Percentiles rank a stretch among this genome's conserved stretches.
Evolutionary conservation across 495 filamentous ascomycete genomes (phyloP).

Genomic region (Neurospora terricola): DNA sequence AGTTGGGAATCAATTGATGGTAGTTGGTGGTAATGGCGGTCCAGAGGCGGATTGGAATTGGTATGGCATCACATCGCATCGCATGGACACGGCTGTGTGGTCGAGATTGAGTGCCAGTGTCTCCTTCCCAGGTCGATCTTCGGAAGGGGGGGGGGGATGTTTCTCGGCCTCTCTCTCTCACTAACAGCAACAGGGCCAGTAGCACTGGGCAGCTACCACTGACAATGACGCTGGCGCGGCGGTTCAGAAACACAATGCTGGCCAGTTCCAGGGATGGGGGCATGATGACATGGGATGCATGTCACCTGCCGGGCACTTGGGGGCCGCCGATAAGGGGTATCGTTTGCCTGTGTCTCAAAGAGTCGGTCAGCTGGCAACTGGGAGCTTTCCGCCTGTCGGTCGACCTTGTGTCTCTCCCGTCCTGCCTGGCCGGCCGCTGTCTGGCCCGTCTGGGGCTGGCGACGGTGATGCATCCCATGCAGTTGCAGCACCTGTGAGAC

Average conservation of each 20-base stretch:
- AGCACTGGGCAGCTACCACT: not conserved
- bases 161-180: not conserved
- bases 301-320: not conserved
- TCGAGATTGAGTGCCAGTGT: not conserved
- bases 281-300: not conserved
- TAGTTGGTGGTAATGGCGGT: conserved; percentile 8
- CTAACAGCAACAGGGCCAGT: not conserved
- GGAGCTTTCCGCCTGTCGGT: not conserved
- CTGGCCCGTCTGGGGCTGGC: not conserved
- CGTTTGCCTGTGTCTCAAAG: not conserved
- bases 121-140: not conserved
- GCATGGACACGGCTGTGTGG: conserved; percentile 6
- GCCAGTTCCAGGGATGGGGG: not conserved
- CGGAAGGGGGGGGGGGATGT: not conserved
- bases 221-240: conserved; percentile 6
- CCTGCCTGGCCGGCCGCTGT: not conserved
- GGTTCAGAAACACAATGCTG: not conserved
- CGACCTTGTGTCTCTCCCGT: not conserved
- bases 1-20: not conserved
- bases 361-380: not conserved
- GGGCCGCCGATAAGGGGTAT: not conserved
- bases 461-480: not conserved
- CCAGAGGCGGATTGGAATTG: not conserved
- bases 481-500: not conserved
- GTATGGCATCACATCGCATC: conserved; percentile 25